Evolutionary conservation across 257 asterid species (phyloP).

Genomic region (Solanum appendiculatum): DNA sequence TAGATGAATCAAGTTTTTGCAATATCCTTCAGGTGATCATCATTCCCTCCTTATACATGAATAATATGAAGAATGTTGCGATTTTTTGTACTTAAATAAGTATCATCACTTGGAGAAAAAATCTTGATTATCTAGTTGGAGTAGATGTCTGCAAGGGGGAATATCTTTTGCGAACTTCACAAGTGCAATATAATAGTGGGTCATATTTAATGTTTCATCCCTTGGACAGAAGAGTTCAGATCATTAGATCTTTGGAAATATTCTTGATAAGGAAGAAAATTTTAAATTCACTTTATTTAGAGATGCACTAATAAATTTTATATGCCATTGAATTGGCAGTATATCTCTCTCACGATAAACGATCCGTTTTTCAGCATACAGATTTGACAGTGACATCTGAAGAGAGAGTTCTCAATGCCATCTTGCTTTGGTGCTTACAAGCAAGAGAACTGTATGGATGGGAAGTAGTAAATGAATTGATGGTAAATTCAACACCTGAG

Average conservation of each 20-base stretch:
- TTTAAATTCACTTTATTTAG: background rate
- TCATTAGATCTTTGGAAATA: background rate
- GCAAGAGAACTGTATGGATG: conserved; percentile 60
- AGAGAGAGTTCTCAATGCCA: conserved; percentile 86
- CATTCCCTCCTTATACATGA: background rate
- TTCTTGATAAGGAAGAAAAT: background rate
- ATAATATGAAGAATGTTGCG: background rate
- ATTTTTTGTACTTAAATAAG: background rate
- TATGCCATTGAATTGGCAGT: conserved; percentile 1
- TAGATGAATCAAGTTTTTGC: conserved; percentile 66
- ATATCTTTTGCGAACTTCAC: background rate
- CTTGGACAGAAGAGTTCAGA: background rate
- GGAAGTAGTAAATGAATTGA: conserved; percentile 56
- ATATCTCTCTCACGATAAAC: conserved; percentile 8
- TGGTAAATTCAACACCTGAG: conserved; percentile 42
- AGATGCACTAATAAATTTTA: background rate
- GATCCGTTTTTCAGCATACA: conserved; percentile 60
- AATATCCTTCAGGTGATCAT: conserved; percentile 75
- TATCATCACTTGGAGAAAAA: background rate
- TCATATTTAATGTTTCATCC: background rate
- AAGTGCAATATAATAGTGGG: background rate
- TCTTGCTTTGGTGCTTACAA: conserved; percentile 68
- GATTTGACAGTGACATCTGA: conserved; percentile 93
- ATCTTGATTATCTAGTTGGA: background rate
- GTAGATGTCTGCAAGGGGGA: background rate